phyloP scores from a whole-genome alignment of 2,329 filamentous ascomycete species.

The Parastagonospora avenae region DNA sequence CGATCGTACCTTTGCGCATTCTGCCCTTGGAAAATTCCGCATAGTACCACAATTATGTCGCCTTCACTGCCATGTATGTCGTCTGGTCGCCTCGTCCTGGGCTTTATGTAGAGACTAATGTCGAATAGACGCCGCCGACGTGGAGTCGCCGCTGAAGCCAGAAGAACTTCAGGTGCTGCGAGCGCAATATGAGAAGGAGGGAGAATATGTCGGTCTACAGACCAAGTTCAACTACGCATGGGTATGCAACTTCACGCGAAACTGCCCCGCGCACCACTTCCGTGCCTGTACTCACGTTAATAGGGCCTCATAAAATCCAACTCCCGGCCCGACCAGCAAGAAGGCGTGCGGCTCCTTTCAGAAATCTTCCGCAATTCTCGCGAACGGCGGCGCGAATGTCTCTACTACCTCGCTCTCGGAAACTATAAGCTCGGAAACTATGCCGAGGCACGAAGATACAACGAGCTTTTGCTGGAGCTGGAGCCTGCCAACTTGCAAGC shows the following conservation, averaged over 20 bases:
- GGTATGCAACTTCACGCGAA: constrained; percentile 63
- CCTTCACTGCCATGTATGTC: constrained; percentile 46
- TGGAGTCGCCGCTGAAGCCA: constrained; percentile 91
- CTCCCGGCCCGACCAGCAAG: constrained; percentile 83
- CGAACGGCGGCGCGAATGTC: constrained; percentile 93
- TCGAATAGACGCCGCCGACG: constrained; percentile 86
- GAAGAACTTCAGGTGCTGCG: constrained; percentile 92
- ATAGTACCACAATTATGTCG: constrained; percentile 28
- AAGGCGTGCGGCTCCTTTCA: constrained; percentile 88
- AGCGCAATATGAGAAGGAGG: constrained; percentile 95
- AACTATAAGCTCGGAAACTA: constrained; percentile 99
- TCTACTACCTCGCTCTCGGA: constrained; percentile 95
- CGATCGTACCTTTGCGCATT: neutral
- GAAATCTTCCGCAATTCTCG: constrained; percentile 95
- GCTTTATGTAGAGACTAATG: constrained; percentile 27
- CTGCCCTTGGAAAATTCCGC: neutral
- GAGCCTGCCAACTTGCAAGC: constrained; percentile 93
- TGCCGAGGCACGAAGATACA: constrained; percentile 90
- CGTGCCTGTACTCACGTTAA: constrained; percentile 8
- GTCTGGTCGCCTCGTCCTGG: neutral
- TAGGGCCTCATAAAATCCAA: constrained; percentile 95
- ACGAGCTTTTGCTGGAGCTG: constrained; percentile 87
- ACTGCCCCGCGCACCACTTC: constrained; percentile 3
- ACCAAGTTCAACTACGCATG: constrained; percentile 99
- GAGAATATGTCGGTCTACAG: constrained; percentile 93